These are phyloP conservation scores for Macroventuria anomochaeta DNA, from an alignment of 2,329 filamentous ascomycete genomes.

Conservation along the genomic window DNA sequence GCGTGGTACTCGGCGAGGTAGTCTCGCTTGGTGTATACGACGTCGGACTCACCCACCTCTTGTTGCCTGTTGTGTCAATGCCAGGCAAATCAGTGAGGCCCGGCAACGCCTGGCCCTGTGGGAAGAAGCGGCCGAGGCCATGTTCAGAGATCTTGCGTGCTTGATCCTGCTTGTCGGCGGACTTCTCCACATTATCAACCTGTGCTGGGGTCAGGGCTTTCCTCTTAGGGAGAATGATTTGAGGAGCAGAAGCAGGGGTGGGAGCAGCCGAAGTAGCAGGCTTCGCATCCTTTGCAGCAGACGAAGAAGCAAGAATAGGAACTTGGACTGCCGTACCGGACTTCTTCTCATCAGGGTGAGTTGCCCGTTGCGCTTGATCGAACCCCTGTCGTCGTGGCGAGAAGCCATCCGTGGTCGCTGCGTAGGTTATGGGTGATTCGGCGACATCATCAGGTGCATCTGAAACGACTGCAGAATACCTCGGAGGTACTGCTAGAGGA, in stretches of 20 bases:
- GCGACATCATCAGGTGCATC: slow-evolving; percentile 45
- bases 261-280: slow-evolving; percentile 32
- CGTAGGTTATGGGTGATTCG: slow-evolving; percentile 50
- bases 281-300: slow-evolving; percentile 18
- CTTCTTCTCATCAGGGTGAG: slow-evolving; percentile 45
- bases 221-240: slow-evolving; percentile 52
- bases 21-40: slow-evolving; percentile 23
- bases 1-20: slow-evolving; percentile 24
- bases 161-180: slow-evolving; percentile 28
- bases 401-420: slow-evolving; percentile 51
- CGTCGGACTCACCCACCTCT: slow-evolving; percentile 4
- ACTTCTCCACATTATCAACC: slow-evolving; percentile 47
- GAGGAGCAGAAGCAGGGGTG: slow-evolving; percentile 42
- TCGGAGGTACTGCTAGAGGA: slow-evolving; percentile 49
- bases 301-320: slow-evolving; percentile 29
- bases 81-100: slow-evolving; percentile 21
- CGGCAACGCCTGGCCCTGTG: slow-evolving; percentile 28
- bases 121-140: slow-evolving; percentile 11
- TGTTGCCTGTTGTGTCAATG: slow-evolving; percentile 9
- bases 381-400: slow-evolving; percentile 33
- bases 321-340: slow-evolving; percentile 45
- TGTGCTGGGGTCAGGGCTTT: slow-evolving; percentile 54
- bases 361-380: slow-evolving; percentile 25
- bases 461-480: slow-evolving; percentile 54
- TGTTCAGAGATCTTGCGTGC: slow-evolving; percentile 15